Base-by-base conservation (phyloP, 805 yeast species). In the Candida sithepensis region DNA sequence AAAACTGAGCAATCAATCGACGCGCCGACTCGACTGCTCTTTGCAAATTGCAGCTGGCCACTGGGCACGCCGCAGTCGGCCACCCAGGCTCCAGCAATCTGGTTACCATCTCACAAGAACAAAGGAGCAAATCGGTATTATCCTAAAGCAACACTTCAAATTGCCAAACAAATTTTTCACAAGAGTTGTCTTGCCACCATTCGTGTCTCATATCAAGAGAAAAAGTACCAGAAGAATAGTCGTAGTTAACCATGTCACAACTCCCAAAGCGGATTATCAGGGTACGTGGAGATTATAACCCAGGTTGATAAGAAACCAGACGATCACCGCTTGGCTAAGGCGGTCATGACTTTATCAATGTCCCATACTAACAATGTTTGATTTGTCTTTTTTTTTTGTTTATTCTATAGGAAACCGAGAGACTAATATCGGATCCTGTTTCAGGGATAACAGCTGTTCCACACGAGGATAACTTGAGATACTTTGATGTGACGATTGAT, bases 381-480 rank as follows among this genome's bases (percentile, higher is more conserved):
- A 30, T n/a, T 12, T 30, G 7, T 14, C 5, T 30, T 14, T 30
- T 30, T 26, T 26, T 8, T n/a, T 12, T 39, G 37, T 47, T 44
- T 24, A 14, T 41, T 42, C 18, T 20, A 10, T 37, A 82, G 84
- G 99, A 94, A 70, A 92, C 98, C 10, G 97, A 94, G 64, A 76
- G 97, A 53, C 73, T 94, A 37, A 85, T 85, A 21, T 83, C 89
- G 34, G 99, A 94, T 59, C 98, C 99, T 1, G 98, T 92, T 1
- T 96, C 97, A 3, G 99, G 98, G 2, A 94, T 94, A 58, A 78
- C 84, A 0, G 99, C 98, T 2, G 78, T 74, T 24, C 99, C 99
- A 6, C 95, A 88, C 50, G 98, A 92, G 48, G 97, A 91, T 53
- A 94, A 94, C 66, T 73, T 94, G 54, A 80, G 99, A 56, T 89